phyloP scores from a whole-genome alignment of 1,284 basidiomycete species.

The Leccinum huronense region DNA sequence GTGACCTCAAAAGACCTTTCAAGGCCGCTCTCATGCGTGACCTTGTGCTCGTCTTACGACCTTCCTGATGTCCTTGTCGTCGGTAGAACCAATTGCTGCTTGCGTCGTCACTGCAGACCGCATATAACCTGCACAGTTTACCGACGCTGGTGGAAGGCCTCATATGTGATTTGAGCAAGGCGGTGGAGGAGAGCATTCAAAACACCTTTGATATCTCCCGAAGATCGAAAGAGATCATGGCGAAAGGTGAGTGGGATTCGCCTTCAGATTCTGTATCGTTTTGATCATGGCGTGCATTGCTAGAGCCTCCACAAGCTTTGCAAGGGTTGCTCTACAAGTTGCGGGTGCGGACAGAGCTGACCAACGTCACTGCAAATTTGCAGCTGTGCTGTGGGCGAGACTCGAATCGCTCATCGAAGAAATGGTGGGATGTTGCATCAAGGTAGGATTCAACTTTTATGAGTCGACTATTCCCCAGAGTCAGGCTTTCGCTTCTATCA shows the following conservation, averaged over 20 bases:
- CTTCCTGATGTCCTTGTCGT: conserved; percentile 1
- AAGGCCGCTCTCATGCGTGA: conserved; percentile 57
- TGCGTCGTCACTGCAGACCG: conserved; percentile 90
- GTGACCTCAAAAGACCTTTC: too few relatives aligned
- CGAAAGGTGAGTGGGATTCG: conserved; percentile 59
- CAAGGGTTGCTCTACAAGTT: conserved; percentile 33
- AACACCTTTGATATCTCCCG: conserved; percentile 85
- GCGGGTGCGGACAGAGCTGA: conserved; percentile 70
- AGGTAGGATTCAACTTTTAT: conserved; percentile 46
- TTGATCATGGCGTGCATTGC: conserved; percentile 4
- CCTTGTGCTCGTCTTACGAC: background rate
- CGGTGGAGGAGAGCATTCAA: conserved; percentile 78
- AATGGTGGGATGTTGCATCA: conserved; percentile 87
- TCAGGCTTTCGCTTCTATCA: too few relatives aligned
- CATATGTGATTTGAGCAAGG: conserved; percentile 78
- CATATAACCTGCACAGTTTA: conserved; percentile 81
- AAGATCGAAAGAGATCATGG: conserved; percentile 78
- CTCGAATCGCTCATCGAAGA: conserved; percentile 85
- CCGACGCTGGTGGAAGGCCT: conserved; percentile 44
- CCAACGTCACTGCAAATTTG: conserved; percentile 78
- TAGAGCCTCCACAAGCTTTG: conserved; percentile 33
- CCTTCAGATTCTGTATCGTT: background rate
- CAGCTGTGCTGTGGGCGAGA: conserved; percentile 76
- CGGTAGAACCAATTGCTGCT: conserved; percentile 82
- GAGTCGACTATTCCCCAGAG: too few relatives aligned